Evolutionary conservation across 495 filamentous ascomycete species (phyloP), one percentile per base, ranked within the genome.

Genomic region (Thozetella sp.): DNA sequence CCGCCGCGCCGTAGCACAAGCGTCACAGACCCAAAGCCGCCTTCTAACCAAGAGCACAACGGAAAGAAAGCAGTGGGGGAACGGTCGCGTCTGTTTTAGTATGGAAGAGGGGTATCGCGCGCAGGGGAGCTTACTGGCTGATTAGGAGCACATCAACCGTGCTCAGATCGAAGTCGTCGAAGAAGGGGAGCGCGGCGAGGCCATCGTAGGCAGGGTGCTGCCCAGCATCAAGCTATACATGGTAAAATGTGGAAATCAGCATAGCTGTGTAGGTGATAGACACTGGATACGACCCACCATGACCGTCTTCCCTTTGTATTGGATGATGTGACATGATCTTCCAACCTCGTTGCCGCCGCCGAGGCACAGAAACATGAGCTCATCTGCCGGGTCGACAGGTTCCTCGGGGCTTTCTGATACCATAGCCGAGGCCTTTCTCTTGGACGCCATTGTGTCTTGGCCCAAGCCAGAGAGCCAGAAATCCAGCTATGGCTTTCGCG

Each of bases 271-370:
- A 51, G 12, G 2, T 26, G 26, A 20, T 43, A n/a, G 43, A 62
- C 26, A 34, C 25, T 12, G 45, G 26, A 4, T 25, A 58, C 22
- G 11, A 76, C 88, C 58, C 77, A 94, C 92, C 95, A 99, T 99
- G 59, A 99, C 91, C 4, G 95, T 98, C 70, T 99, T 99, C 20
- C 95, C 95, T 69, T 98, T 99, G 83, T 99, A 99, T 68, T 97
- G 92, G 25, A 99, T 86, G 58, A 99, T 97, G 72, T 99, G 95
- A 76, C 95, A 98, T 59, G 95, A 97, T 57, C 95, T 84, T 55
- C 95, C 95, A 56, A 99, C 95, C 74, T 99, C 95, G 71, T 97
- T 98, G 37, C 95, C 94, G 58, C 95, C 95, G 54, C 95, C 95
- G 34, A 99, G 80, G 62, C 92, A 94, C 53, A 97, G 84, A 68